Evolutionary conservation across 208 protist species (phyloP), one percentile per base, ranked within the genome.

Genomic region (Crithidia fasciculata): DNA sequence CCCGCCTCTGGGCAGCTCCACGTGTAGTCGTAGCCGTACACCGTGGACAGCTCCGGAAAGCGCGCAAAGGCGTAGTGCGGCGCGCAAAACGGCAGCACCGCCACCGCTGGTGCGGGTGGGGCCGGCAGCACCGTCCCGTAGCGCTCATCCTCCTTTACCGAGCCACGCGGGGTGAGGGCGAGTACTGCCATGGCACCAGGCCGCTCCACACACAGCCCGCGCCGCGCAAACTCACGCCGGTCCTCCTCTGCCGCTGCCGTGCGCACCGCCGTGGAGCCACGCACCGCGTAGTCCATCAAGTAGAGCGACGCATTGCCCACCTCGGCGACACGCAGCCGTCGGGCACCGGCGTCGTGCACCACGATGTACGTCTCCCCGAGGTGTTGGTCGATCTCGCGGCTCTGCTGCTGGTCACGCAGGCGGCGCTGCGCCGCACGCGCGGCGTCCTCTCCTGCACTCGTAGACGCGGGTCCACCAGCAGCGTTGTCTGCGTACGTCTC

Each of bases 1-100:
- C 50, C 56, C 8, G n/a, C 58, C 13, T 84, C 80, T 9, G 75
- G 60, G 69, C 88, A 93, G 3, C 54, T 50, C 87, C 88, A 93
- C 39, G 73, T 84, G 74, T 92, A 90, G 39, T 93, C 88, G 69
- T 88, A 95, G 52, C 79, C 72, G 61, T 91, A 93, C 63, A 86
- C 74, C 0, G 69, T 62, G 72, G 84, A 39, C 18, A 96, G 79
- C 74, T 89, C 78, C 12, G 88, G 84, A 75, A 92, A 90, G 12
- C 89, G 87, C 0, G 90, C 88, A 71, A 95, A 96, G 69, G 83
- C 65, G 73, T 87, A 94, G 37, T 83, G 69, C 18, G 83, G 68
- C 6, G 82, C 55, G 58, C 92, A 96, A 75, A 95, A 92, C 10
- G 86, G 79, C 16, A 96, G 60, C 60, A 94, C 85, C 2, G 74